These are phyloP conservation scores for Crotalaria pallida DNA, from an alignment of 306 rosid species.

Conservation along the genomic window DNA sequence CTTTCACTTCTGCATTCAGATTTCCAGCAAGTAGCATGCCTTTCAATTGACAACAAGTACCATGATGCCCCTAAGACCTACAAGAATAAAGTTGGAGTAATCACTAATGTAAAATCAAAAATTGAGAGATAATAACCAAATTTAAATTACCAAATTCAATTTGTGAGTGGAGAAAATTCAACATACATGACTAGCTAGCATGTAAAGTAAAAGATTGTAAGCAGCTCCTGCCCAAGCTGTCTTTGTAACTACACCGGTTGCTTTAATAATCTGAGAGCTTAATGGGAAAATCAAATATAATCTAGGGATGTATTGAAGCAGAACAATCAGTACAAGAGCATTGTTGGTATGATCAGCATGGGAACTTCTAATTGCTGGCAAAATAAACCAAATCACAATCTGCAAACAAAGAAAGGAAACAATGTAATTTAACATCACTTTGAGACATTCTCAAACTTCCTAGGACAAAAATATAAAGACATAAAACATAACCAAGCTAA, in stretches of 20 bases:
- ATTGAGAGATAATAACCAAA: neutral
- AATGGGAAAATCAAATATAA: slow-evolving; percentile 79
- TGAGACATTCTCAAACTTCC: neutral
- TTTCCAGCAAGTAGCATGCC: slow-evolving; percentile 82
- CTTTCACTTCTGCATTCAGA: slow-evolving; percentile 58
- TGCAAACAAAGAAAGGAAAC: slow-evolving; percentile 33
- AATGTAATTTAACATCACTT: slow-evolving; percentile 17
- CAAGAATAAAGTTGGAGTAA: slow-evolving; percentile 19
- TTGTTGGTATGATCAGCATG: slow-evolving; percentile 70
- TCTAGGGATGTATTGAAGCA: slow-evolving; percentile 82
- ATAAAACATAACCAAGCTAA: neutral
- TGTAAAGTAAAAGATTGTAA: slow-evolving; percentile 79
- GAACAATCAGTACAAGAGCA: slow-evolving; percentile 70
- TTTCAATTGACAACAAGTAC: slow-evolving; percentile 79
- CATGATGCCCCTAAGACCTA: slow-evolving; percentile 89
- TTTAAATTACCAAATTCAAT: neutral
- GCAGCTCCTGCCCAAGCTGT: slow-evolving; percentile 99
- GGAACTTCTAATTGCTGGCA: slow-evolving; percentile 77
- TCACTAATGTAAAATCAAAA: neutral
- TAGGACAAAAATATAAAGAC: neutral
- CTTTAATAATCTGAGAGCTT: slow-evolving; percentile 83
- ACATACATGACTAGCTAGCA: slow-evolving; percentile 94
- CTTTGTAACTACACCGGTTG: slow-evolving; percentile 82
- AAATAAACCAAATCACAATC: slow-evolving; percentile 86
- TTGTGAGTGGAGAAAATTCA: slow-evolving; percentile 5